Evolutionary conservation across 2,329 filamentous ascomycete genomes (phyloP), one percentile per base, ranked within the genome.

Genomic region (Aspergillus japonicus): DNA sequence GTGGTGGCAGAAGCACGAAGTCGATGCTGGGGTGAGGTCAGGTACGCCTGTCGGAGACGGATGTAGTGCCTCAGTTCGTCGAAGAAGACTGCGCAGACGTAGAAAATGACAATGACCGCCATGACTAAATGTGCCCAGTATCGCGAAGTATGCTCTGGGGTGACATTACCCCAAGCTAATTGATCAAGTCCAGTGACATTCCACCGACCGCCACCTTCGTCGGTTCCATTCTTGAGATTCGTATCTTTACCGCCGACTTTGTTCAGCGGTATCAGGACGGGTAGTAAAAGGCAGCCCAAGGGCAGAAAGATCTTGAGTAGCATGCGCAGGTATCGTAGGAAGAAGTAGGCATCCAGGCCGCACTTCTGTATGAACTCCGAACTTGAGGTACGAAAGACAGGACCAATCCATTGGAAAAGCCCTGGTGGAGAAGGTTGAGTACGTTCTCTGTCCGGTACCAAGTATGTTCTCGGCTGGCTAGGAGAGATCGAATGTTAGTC

Each of bases 331-430:
- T 96, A 99, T 63, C 96, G 90, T 1, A 99, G 83, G 75, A 99
- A 99, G 80, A 98, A 96, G 78, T 96, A 99, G 70, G 94, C 92
- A 73, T 99, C 95, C 10, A 99, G 85, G 19, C 95, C 95, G 67
- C 94, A 97, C 76, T 97, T 96, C 56, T 94, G 89, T 69, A 99
- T 96, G 66, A 99, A 87, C 67, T 96, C 91, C 12, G 91, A 91
- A 84, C 81, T 86, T 75, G 78, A 91, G 78, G 79, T 87, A 75
- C 78, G 90, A 82, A 82, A 96, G 64, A 80, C 81, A 3, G 83
- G 82, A 14, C 73, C 70, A 52, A 85, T 75, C 84, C 84, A 86
- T 67, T 73, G 75, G 59, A 81, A 79, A 26, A 83, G 80, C 73
- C 75, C 84, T 71, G 67, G 77, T 0, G 90, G 89, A 2, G 91